phyloP scores from a whole-genome alignment of 495 filamentous ascomycete genomes.

The Daldinia grandis region DNA sequence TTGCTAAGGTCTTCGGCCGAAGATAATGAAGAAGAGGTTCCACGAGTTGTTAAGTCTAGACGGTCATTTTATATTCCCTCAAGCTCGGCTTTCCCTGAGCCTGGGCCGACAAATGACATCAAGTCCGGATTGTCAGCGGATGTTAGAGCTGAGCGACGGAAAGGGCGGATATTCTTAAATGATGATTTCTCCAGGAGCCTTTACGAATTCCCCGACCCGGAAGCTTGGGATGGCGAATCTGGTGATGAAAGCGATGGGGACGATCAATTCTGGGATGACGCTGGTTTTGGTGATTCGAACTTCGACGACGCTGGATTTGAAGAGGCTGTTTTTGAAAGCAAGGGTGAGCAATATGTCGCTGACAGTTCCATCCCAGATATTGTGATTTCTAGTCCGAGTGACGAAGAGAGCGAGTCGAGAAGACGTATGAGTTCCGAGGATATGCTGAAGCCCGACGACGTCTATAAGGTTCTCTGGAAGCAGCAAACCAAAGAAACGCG shows the following conservation, averaged over 20 bases:
- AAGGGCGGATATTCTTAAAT: conserved; percentile 21
- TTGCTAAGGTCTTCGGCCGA: background rate
- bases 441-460: conserved; percentile 8
- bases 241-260: conserved; percentile 2
- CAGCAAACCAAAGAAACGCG: conserved; percentile 16
- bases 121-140: background rate
- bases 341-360: background rate
- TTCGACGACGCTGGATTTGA: background rate
- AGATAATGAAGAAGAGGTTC: background rate
- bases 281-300: conserved; percentile 13
- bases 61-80: background rate
- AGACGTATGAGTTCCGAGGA: background rate
- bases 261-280: conserved; percentile 27
- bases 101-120: too few species aligned
- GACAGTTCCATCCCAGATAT: conserved; percentile 7
- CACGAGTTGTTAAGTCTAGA: background rate
- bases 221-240: background rate
- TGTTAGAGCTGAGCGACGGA: conserved; percentile 24
- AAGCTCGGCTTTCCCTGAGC: background rate
- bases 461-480: conserved; percentile 21
- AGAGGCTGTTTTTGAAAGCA: background rate
- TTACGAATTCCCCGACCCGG: conserved; percentile 32
- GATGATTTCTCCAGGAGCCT: background rate
- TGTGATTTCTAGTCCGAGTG: conserved; percentile 1
- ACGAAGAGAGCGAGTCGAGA: background rate